Conservation (phyloP, 169 alveolate genomes). For the Plasmodium relictum region DNA sequence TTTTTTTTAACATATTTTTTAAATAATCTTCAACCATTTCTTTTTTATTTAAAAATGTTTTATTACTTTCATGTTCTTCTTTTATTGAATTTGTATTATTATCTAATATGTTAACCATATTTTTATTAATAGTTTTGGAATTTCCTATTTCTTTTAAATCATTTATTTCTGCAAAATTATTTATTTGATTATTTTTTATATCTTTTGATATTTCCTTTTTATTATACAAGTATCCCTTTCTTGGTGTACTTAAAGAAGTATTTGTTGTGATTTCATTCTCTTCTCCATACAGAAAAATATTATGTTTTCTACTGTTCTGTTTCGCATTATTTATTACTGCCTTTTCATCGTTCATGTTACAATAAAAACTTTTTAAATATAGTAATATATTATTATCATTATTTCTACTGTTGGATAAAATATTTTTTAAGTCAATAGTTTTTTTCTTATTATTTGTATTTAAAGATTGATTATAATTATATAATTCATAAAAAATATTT, state of each 20-base stretch:
- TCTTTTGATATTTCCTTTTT: background rate
- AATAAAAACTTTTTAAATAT: constrained; percentile 60
- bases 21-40: constrained; percentile 75
- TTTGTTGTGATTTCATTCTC: background rate
- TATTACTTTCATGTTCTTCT: background rate
- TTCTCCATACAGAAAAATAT: background rate
- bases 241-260: background rate
- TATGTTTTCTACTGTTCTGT: background rate
- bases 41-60: constrained; percentile 55
- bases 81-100: background rate
- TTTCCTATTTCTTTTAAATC: background rate
- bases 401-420: constrained; percentile 48
- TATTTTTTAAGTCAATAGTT: constrained; percentile 26
- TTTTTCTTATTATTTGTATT: constrained; percentile 5
- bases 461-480: constrained; percentile 68
- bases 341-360: constrained; percentile 44
- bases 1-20: constrained; percentile 53
- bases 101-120: background rate
- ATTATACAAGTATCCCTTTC: background rate
- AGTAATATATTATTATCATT: constrained; percentile 45
- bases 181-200: background rate
- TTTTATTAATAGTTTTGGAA: background rate
- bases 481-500: constrained; percentile 64
- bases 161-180: background rate
- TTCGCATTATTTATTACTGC: background rate